phyloP scores from a whole-genome alignment of 2,329 filamentous ascomycete genomes.

The Cephalotrichum gorgonifer region DNA sequence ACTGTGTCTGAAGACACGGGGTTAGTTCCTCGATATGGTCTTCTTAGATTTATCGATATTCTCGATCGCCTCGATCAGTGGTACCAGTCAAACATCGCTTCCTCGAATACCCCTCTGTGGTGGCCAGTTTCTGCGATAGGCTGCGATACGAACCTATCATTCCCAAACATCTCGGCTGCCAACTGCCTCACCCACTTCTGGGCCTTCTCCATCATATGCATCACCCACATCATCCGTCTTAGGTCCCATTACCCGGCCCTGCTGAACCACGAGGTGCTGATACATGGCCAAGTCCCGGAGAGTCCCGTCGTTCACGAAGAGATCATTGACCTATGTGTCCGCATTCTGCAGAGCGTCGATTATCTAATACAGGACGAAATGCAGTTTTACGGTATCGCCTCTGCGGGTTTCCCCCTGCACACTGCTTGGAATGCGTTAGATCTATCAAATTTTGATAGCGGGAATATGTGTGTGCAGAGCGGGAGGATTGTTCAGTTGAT shows the following conservation, averaged over 20 bases:
- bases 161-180: conserved; percentile 22
- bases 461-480: too few relatives aligned
- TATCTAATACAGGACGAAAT: conserved; percentile 27
- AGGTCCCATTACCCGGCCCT: background rate
- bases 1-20: background rate
- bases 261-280: background rate
- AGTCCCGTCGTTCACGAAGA: background rate
- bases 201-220: conserved; percentile 25
- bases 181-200: conserved; percentile 26
- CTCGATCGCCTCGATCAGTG: too few relatives aligned
- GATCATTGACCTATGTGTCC: conserved; percentile 11
- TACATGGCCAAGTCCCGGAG: background rate
- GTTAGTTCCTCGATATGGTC: too few relatives aligned
- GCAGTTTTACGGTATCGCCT: conserved; percentile 26
- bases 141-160: conserved; percentile 16
- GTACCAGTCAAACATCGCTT: too few relatives aligned
- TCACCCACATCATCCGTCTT: conserved; percentile 15
- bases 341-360: conserved; percentile 22
- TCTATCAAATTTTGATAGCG: too few relatives aligned
- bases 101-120: too few relatives aligned
- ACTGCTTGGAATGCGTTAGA: too few relatives aligned
- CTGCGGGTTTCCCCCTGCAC: conserved; percentile 19
- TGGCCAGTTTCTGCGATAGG: too few relatives aligned
- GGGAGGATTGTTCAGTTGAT: too few relatives aligned
- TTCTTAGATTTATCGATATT: too few relatives aligned